A percentile compares a stretch with the other conserved stretches of the same genome.
phyloP scores from a whole-genome alignment of 2,329 filamentous ascomycete species.

The Apiospora koreana region DNA sequence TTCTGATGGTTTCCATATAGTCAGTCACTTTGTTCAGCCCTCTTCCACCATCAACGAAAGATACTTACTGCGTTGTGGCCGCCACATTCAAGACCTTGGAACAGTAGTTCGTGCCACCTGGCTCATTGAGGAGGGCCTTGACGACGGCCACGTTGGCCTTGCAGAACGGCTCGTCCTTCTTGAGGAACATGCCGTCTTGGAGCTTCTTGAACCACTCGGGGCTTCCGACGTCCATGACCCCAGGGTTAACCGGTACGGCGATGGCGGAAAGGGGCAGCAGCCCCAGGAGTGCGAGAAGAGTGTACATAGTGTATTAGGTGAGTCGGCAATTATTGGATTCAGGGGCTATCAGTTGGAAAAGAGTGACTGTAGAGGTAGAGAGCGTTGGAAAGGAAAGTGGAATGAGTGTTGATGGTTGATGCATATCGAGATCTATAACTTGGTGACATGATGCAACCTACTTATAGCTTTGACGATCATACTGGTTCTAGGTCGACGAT shows the following conservation, averaged over 20 bases:
- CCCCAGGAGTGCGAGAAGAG: not conserved
- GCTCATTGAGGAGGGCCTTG: slow-evolving; percentile 13
- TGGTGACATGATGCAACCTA: not conserved
- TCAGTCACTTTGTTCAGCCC: not conserved
- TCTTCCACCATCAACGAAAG: no score
- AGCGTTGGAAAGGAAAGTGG: not conserved
- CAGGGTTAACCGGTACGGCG: not conserved
- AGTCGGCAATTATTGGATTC: not conserved
- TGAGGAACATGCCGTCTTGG: not conserved
- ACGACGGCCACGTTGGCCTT: slow-evolving; percentile 14
- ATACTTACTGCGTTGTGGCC: not conserved
- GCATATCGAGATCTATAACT: not conserved
- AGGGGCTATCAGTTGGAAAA: not conserved
- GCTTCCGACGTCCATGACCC: not conserved
- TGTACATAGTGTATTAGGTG: not conserved
- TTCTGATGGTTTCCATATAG: not conserved
- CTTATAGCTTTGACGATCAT: not conserved
- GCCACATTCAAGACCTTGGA: not conserved
- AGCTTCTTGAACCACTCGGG: not conserved
- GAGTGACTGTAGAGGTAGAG: not conserved
- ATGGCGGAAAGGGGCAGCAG: not conserved
- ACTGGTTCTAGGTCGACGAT: not conserved
- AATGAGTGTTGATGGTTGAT: not conserved
- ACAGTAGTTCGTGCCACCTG: slow-evolving; percentile 15
- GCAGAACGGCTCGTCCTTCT: slow-evolving; percentile 16